A percentile compares a stretch with the other conserved stretches of the same genome.
Conservation (phyloP, 805 yeast genomes). For the Schwanniomyces yamadae region DNA sequence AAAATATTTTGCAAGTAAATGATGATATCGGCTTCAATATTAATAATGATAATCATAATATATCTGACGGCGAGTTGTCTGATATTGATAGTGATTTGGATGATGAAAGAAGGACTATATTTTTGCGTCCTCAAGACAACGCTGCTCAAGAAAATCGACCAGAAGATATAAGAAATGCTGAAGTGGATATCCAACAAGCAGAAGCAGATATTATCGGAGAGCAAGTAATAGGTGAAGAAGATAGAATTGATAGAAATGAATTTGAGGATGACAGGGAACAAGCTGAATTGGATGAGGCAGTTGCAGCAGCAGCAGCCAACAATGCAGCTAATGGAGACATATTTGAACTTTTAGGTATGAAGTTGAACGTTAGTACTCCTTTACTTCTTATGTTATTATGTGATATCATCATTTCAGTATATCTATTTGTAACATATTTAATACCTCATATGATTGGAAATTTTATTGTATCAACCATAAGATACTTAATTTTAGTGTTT, state of each 20-base stretch:
- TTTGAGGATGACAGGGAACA: neutral
- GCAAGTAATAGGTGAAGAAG: too few species aligned
- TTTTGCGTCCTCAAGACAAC: conserved; percentile 2
- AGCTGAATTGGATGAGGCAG: conserved; percentile 7
- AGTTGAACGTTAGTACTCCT: conserved; percentile 35
- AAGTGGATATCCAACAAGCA: neutral
- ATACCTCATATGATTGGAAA: conserved; percentile 50
- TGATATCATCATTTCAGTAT: conserved; percentile 31
- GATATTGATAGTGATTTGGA: conserved; percentile 2
- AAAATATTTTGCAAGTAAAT: conserved; percentile 14
- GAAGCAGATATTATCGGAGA: neutral
- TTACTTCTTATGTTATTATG: conserved; percentile 31
- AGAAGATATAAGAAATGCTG: neutral
- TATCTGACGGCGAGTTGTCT: conserved; percentile 1
- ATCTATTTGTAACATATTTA: conserved; percentile 43
- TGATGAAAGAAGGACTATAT: conserved; percentile 6
- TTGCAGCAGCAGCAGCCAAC: conserved; percentile 12
- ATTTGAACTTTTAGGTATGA: conserved; percentile 36
- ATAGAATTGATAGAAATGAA: neutral
- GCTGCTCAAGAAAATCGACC: conserved; percentile 3
- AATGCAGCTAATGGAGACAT: conserved; percentile 25
- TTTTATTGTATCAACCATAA: conserved; percentile 14
- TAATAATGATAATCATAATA: conserved; percentile 1
- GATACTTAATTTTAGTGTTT: conserved; percentile 8
- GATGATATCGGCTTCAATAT: conserved; percentile 17